Conservation (phyloP, 2,329 filamentous ascomycete species). For the Aspergillus quadrilineatus region DNA sequence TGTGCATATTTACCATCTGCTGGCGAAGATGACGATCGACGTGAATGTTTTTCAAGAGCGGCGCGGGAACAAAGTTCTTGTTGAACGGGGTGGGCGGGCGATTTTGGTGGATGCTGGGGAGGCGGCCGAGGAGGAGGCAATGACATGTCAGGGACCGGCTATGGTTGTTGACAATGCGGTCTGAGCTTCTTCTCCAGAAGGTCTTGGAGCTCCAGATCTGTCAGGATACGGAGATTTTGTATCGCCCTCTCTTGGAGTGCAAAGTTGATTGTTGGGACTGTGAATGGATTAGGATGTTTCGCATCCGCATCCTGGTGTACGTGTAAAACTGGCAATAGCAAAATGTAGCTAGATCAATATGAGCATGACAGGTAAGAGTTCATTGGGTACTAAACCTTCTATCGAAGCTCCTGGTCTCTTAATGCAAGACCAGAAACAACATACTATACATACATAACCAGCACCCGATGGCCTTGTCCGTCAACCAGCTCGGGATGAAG, state of each 20-base stretch:
- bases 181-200: slow-evolving; percentile 9
- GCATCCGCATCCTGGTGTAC: slow-evolving; percentile 4
- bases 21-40: slow-evolving; percentile 46
- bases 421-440: slow-evolving; percentile 26
- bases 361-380: slow-evolving; percentile 10
- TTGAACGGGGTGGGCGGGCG: slow-evolving; percentile 26
- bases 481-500: slow-evolving; percentile 16
- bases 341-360: neutral
- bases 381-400: slow-evolving; percentile 24
- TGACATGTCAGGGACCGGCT: slow-evolving; percentile 28
- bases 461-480: slow-evolving; percentile 20
- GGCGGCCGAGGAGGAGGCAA: slow-evolving; percentile 19
- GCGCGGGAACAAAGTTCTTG: slow-evolving; percentile 26
- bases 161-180: slow-evolving; percentile 29
- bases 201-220: neutral
- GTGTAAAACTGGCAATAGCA: neutral
- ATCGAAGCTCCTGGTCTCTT: slow-evolving; percentile 19
- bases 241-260: neutral
- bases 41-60: slow-evolving; percentile 45
- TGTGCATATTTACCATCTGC: slow-evolving; percentile 58
- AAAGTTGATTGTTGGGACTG: neutral
- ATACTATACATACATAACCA: slow-evolving; percentile 42
- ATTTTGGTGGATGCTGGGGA: slow-evolving; percentile 23
- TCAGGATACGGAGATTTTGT: neutral
- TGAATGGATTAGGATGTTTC: neutral